Evolutionary conservation across 1,284 basidiomycete species (phyloP), one percentile per base, ranked within the genome.

Genomic region (Psilocybe mexicana): DNA sequence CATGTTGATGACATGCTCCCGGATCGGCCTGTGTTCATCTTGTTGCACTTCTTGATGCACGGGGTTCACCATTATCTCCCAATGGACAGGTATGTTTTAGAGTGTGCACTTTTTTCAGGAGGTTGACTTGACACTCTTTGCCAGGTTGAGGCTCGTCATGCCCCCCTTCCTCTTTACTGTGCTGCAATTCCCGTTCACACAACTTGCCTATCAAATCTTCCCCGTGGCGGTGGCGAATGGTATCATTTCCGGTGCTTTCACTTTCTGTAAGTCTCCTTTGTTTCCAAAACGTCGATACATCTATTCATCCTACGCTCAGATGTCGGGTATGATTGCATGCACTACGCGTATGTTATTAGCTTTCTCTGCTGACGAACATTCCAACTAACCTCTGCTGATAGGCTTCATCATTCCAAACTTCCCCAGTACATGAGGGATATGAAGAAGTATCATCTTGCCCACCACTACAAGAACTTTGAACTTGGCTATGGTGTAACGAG

Each of bases 401-500:
- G 88, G 18, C 79, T 95, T 53, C 94, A 96, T 70, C 94, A 96
- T 77, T 92, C 90, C n/a, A 87, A 81, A 63, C 85, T 99, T 28
- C 96, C 96, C 0, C 77, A 86, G 45, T 97, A 98, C 76, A 75
- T 98, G 74, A 83, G 83, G 56, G 88, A 95, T 72, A 90, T 94
- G 89, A 99, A 99, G 82, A 91, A 92, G 72, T 98, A 98, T 70
- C 96, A 99, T 70, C 85, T 99, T 63, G 94, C 94, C n/a, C 96
- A 98, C 71, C 96, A 98, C 74, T 98, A 96, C 81, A 96, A 96
- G 77, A 95, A 98, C 81, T 97, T 94, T 71, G 95, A 98, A 71
- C 88, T 98, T 49, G 96, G 95, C n/a, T 99, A 96, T 69, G 96
- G 96, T 49, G 96, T 99, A 23, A 98, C 91, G 4, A 93, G 90